Evolutionary conservation across 2,329 filamentous ascomycete species (phyloP).

Genomic region (Sordariomycetes sp.): DNA sequence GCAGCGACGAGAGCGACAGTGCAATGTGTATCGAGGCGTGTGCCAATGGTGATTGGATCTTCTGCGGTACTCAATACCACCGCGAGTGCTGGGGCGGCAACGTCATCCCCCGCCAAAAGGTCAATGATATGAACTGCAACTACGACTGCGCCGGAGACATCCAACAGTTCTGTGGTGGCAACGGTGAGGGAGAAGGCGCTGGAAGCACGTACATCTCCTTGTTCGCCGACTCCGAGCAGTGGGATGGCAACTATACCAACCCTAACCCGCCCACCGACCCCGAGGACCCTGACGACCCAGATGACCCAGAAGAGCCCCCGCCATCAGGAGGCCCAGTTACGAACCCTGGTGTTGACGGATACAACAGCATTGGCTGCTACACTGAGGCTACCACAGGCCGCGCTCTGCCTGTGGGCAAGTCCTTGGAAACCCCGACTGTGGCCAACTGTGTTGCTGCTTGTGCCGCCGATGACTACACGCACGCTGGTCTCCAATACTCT

Average conservation of each 20-base stretch:
- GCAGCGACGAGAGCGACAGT: constrained; percentile 30
- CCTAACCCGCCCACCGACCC: constrained; percentile 1
- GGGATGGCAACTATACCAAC: constrained; percentile 15
- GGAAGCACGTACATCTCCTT: constrained; percentile 36
- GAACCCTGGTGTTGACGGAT: constrained; percentile 27
- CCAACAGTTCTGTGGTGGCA: constrained; percentile 44
- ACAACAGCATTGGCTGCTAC: constrained; percentile 26
- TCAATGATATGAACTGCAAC: constrained; percentile 38
- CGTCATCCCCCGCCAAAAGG: constrained; percentile 31
- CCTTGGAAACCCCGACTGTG: constrained; percentile 18
- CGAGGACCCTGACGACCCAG: neutral
- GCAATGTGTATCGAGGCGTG: constrained; percentile 36
- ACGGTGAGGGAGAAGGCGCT: constrained; percentile 22
- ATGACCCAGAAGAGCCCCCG: constrained; percentile 7
- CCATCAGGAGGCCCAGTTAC: constrained; percentile 15
- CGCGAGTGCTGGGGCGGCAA: constrained; percentile 47
- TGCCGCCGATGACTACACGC: constrained; percentile 13
- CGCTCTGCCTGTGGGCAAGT: constrained; percentile 18
- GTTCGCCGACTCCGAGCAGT: constrained; percentile 27
- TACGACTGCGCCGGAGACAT: constrained; percentile 38
- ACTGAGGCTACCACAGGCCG: constrained; percentile 21
- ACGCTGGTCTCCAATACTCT: constrained; percentile 28
- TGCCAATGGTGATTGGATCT: constrained; percentile 19
- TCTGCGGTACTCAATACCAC: constrained; percentile 40
- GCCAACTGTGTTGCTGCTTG: constrained; percentile 23